Evolutionary conservation across 768 basidiomycete genomes (phyloP), one percentile per base, ranked within the genome.

Genomic region (Serendipita vermifera): DNA sequence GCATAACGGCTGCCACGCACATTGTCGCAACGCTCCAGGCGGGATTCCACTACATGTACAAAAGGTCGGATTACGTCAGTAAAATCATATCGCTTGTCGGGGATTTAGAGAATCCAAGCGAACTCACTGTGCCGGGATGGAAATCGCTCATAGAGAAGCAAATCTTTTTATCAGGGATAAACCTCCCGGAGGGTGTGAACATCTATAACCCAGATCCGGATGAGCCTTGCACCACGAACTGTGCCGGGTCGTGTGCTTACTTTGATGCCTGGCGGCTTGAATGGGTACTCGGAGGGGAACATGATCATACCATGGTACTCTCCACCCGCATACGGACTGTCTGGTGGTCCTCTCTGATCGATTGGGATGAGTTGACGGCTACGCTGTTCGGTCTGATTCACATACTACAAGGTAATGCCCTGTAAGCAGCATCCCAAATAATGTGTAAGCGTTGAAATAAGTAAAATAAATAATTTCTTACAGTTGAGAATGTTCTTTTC

Each of bases 91-190:
- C 33, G 32, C 57, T n/a, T 33, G 26, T 26, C 48, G 59, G 46
- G 20, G 15, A 22, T 17, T 39, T 39, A 60, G 33, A n/a, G 33
- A 33, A 51, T 14, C 17, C 17, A 51, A n/a, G n/a, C 33, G 7
- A 3, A 77, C 85, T 67, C 62, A 89, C 87, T 11, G 86, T 78
- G 59, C 87, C 88, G 0, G 90, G 88, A 64, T 92, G 90, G 65
- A 90, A 92, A 68, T 92, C 89, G 3, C 89, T 91, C 91, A 98
- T 96, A 22, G 90, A 94, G 71, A 96, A 94, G 67, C 93, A 97
- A 56, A 98, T 96, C 77, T 92, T 96, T 72, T 81, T 83, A 74
- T 90, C 87, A 20, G 87, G 87, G 61, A 86, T 80, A 70, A 93
- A 93, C 58, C 90, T 81, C 17, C 90, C 90, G 3, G 87, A 88